Conservation (phyloP, 2,329 filamentous ascomycete genomes). For the Calcarisporium arbuscula region DNA sequence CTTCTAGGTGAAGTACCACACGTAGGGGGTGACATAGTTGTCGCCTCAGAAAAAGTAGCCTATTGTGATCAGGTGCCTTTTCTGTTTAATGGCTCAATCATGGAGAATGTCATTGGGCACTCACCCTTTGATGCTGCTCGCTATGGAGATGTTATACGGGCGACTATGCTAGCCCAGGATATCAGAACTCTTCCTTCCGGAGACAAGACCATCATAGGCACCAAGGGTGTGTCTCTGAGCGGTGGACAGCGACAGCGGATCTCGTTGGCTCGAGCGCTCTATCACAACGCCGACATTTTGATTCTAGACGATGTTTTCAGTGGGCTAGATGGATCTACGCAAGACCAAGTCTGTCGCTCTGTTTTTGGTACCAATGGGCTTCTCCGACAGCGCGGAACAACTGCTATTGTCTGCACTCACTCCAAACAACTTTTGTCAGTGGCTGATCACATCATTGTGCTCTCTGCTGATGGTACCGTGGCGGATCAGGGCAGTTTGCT, state of each 20-base stretch:
- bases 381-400: conserved; percentile 21
- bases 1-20: conserved; percentile 24
- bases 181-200: conserved; percentile 24
- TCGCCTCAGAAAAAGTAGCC: conserved; percentile 12
- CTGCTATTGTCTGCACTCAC: conserved; percentile 28
- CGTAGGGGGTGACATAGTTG: conserved; percentile 13
- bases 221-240: conserved; percentile 33
- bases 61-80: conserved; percentile 28
- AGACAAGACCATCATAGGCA: conserved; percentile 32
- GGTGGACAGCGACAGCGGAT: conserved; percentile 34
- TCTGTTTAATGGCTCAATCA: conserved; percentile 26
- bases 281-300: conserved; percentile 23
- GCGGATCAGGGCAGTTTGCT: conserved; percentile 10
- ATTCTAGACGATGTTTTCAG: conserved; percentile 35
- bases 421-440: conserved; percentile 23
- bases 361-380: conserved; percentile 31
- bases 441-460: conserved; percentile 41
- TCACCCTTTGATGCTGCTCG: conserved; percentile 20
- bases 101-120: conserved; percentile 31
- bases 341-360: conserved; percentile 25
- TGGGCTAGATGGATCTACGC: conserved; percentile 37
- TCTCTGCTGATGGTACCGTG: conserved; percentile 33
- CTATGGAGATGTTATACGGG: conserved; percentile 28
- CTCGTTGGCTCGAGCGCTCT: conserved; percentile 29
- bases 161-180: conserved; percentile 25